phyloP scores from a whole-genome alignment of 257 asterid genomes.

The Plantago elongata region DNA sequence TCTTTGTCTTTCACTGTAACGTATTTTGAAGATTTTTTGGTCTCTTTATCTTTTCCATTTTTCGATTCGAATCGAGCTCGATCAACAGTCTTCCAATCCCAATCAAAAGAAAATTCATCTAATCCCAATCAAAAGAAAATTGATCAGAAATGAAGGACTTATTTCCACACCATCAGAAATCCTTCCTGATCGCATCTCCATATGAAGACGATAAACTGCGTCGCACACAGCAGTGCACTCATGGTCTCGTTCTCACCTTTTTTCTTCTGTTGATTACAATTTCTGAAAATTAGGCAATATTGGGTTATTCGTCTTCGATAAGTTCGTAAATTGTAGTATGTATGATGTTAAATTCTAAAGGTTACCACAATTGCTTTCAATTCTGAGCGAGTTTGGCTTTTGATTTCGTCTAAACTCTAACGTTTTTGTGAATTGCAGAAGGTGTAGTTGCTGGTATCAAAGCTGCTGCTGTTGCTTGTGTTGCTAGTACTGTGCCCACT shows the following conservation, averaged over 20 bases:
- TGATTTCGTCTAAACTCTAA: no score
- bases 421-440: constrained; percentile 15
- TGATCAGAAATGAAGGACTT: constrained; percentile 26
- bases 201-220: constrained; percentile 27
- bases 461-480: constrained; percentile 26
- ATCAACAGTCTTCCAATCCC: no score
- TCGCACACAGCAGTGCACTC: constrained; percentile 32
- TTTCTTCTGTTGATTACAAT: background rate
- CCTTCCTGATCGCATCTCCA: constrained; percentile 30
- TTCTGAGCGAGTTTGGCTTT: no score
- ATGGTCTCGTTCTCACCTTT: constrained; percentile 19
- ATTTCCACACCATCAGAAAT: constrained; percentile 13
- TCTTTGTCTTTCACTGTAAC: constrained; percentile 37
- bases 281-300: background rate
- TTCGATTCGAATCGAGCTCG: no score
- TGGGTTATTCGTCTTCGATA: no score
- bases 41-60: background rate
- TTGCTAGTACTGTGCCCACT: constrained; percentile 26
- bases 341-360: no score
- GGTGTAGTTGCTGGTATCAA: constrained; percentile 27
- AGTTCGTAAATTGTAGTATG: no score
- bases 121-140: no score
- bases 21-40: background rate
- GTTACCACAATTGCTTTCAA: no score
- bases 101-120: background rate